Evolutionary conservation across 2,329 filamentous ascomycete genomes (phyloP), one percentile per base, ranked within the genome.

Genomic region (Trichocomaceae sp.): DNA sequence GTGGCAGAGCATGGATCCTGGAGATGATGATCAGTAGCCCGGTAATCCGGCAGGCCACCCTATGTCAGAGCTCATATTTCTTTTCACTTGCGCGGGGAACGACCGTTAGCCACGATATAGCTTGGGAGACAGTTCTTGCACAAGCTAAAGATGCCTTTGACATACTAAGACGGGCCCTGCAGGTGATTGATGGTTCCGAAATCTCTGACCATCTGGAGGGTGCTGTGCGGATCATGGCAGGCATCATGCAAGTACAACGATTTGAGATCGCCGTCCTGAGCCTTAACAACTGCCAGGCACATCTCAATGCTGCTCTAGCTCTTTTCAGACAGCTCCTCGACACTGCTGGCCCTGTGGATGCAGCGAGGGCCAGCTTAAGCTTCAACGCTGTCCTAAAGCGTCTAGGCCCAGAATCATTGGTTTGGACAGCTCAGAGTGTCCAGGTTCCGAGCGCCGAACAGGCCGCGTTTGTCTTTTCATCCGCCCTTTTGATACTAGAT

Each of bases 1-100:
- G 80, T n/a, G 83, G 82, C 13, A 76, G 79, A 48, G 77, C 79
- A 23, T 86, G 83, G 83, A 72, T 85, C 26, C 69, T 85, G 35
- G 76, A 79, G 29, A 70, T 82, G 42, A 71, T 85, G 9, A 74
- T 80, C 10, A 55, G 47, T 26, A 50, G 53, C 15, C 53, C 53
- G 8, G 53, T 55, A 6, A 39, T 55, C 23, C 53, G 53, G 8
- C 53, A 55, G 53, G 53, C 47, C 22, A 75, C 77, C 47, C 70
- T 84, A 17, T 79, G 79, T 23, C 72, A 84, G 20, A 77, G 78
- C 1, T 76, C 79, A 1, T 83, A 82, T 66, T 83, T 83, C 65
- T 79, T 81, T 61, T 75, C 75, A 58, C 69, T 79, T 33, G 59
- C 53, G 9, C 57, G 47, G 15, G 57, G 52, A 22, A 53, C 48